Percentiles rank a stretch among this genome's conserved stretches.
These are phyloP conservation scores for Ophiostoma ips DNA, from an alignment of 2,329 filamentous ascomycete genomes.

Conservation along the genomic window DNA sequence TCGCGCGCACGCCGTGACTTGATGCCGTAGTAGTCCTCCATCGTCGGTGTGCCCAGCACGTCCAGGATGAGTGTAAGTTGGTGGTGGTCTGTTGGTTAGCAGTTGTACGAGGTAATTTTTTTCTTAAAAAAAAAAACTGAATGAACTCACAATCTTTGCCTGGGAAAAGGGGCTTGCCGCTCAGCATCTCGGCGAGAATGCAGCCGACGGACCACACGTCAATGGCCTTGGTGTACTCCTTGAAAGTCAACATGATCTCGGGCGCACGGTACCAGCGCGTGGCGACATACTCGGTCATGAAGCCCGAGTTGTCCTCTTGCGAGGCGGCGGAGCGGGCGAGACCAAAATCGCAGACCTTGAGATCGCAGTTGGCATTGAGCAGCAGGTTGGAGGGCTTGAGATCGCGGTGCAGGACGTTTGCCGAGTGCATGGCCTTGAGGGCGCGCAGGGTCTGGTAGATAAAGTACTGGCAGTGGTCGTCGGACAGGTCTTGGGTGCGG, in stretches of 20 bases:
- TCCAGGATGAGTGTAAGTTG: conserved; percentile 95
- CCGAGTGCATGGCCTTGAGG: conserved; percentile 98
- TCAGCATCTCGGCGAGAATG: conserved; percentile 96
- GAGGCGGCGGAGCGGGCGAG: conserved; percentile 90
- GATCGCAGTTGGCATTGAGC: conserved; percentile 94
- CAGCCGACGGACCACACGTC: conserved; percentile 99
- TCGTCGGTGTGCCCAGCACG: conserved; percentile 92
- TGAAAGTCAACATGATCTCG: conserved; percentile 99
- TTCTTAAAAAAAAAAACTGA: neutral
- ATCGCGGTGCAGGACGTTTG: conserved; percentile 93
- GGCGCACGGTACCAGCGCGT: conserved; percentile 98
- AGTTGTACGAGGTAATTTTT: neutral
- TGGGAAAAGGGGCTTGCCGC: conserved; percentile 93
- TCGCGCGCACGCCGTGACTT: conserved; percentile 94
- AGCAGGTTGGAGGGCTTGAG: conserved; percentile 95
- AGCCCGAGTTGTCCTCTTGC: conserved; percentile 98
- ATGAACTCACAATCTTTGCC: conserved; percentile 81
- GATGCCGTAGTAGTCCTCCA: conserved; percentile 99
- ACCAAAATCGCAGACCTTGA: conserved; percentile 98
- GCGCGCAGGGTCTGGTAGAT: conserved; percentile 98
- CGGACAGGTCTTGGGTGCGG: conserved; percentile 92
- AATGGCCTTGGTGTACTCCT: conserved; percentile 99
- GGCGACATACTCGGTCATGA: conserved; percentile 99
- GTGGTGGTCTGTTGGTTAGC: conserved; percentile 60
- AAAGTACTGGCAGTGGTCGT: conserved; percentile 99